phyloP scores from a whole-genome alignment of 805 yeast genomes.

The Yarrowia sp. region DNA sequence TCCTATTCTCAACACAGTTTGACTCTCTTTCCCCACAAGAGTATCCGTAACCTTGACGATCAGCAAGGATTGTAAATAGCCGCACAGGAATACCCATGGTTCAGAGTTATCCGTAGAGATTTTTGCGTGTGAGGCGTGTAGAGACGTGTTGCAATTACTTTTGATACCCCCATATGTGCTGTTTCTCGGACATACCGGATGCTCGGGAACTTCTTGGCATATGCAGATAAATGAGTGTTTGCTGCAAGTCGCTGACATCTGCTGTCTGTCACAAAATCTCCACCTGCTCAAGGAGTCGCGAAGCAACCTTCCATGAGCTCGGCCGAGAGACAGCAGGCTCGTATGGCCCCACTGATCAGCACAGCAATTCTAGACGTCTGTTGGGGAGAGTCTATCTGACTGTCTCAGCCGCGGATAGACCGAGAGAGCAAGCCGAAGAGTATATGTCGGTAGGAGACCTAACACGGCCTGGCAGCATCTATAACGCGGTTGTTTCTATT shows the following conservation, averaged over 20 bases:
- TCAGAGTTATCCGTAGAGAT: not conserved
- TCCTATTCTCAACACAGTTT: not conserved
- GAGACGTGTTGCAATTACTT: no score
- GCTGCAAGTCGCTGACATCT: no score
- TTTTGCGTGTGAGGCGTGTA: no score
- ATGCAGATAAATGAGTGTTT: not conserved
- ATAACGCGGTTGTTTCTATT: not conserved
- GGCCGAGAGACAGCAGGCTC: constrained; percentile 7
- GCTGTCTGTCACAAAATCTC: no score
- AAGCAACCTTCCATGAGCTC: not conserved
- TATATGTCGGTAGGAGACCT: constrained; percentile 9
- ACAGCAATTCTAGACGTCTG: constrained; percentile 12
- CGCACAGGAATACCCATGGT: not conserved
- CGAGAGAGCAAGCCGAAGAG: not conserved
- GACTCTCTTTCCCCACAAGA: constrained; percentile 10
- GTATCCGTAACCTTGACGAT: constrained; percentile 18
- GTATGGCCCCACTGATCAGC: constrained; percentile 21
- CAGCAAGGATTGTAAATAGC: constrained; percentile 23
- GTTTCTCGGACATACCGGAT: not conserved
- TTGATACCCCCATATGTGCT: not conserved
- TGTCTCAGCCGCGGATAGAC: constrained; percentile 28
- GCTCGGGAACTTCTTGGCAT: not conserved
- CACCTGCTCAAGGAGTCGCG: no score
- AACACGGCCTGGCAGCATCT: not conserved
- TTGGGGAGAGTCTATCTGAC: constrained; percentile 1